Percentiles rank a stretch among this genome's conserved stretches.
Evolutionary conservation across 2,329 filamentous ascomycete species (phyloP).

Genomic region (Colletotrichum musae): DNA sequence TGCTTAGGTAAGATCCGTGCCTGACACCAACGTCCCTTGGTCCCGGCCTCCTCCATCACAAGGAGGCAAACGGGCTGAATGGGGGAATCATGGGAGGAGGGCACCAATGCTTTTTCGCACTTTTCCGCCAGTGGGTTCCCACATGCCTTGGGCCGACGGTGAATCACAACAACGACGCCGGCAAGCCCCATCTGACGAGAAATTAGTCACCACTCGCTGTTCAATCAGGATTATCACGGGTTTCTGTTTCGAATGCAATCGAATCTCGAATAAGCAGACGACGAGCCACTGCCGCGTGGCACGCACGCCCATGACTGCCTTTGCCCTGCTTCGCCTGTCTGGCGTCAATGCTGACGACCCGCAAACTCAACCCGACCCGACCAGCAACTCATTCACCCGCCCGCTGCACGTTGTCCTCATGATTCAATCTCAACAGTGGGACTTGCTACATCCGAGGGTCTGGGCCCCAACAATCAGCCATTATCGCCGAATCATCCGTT

Average conservation of each 20-base stretch:
- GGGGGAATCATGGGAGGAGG: conserved; percentile 34
- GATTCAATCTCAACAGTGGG: conserved; percentile 13
- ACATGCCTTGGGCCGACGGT: conserved; percentile 23
- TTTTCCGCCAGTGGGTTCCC: conserved; percentile 26
- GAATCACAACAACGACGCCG: conserved; percentile 20
- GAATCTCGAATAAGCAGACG: not conserved
- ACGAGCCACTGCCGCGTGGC: conserved; percentile 2
- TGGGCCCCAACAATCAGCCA: conserved; percentile 12
- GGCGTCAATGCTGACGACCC: conserved; percentile 16
- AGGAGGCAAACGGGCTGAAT: conserved; percentile 31
- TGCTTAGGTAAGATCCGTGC: conserved; percentile 32
- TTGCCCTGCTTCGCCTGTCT: not conserved
- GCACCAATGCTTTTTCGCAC: conserved; percentile 36
- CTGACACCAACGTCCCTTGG: conserved; percentile 32
- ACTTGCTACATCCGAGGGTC: conserved; percentile 14
- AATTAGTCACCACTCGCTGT: not conserved
- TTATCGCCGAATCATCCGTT: not conserved
- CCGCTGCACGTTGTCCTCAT: conserved; percentile 5
- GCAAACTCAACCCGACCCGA: conserved; percentile 22
- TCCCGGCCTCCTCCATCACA: conserved; percentile 38
- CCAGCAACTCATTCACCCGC: not conserved
- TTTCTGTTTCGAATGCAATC: conserved; percentile 20
- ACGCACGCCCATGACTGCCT: not conserved
- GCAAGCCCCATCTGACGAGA: not conserved
- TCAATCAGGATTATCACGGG: conserved; percentile 3